These are phyloP conservation scores for Penicillium crustosum DNA, from an alignment of 2,329 filamentous ascomycete species.

Conservation along the genomic window DNA sequence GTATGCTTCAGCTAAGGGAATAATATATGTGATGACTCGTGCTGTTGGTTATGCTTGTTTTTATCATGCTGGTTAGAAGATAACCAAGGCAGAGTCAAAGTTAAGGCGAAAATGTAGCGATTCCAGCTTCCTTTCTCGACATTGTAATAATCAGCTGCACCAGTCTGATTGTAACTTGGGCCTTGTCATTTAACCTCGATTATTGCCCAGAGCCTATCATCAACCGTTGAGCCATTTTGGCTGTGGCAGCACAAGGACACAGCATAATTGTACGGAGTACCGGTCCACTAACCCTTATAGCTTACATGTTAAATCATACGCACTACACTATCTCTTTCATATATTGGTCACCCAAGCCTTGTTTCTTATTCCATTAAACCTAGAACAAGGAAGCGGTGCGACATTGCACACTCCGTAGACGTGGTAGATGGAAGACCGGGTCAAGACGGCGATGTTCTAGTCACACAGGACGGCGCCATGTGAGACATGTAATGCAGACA, in stretches of 20 bases:
- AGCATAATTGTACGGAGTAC: background rate
- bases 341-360: background rate
- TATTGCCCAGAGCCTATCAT: constrained; percentile 1
- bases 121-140: background rate
- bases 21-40: constrained; percentile 16
- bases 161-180: constrained; percentile 14
- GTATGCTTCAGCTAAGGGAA: constrained; percentile 18
- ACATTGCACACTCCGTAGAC: constrained; percentile 16
- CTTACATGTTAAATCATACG: background rate
- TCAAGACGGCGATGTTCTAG: constrained; percentile 15
- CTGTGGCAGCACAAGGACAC: constrained; percentile 6
- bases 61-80: background rate
- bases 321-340: background rate
- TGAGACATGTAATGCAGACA: constrained; percentile 33
- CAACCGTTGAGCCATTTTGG: background rate
- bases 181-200: constrained; percentile 7
- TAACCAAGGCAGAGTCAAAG: background rate
- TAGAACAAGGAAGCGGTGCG: constrained; percentile 11
- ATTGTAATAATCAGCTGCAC: constrained; percentile 1
- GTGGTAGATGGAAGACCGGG: constrained; percentile 22
- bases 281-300: background rate
- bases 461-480: constrained; percentile 21
- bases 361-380: constrained; percentile 1
- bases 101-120: background rate
- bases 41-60: constrained; percentile 11